These are phyloP conservation scores for Alliaria petiolata DNA, from an alignment of 345 rosid genomes.

Conservation along the genomic window DNA sequence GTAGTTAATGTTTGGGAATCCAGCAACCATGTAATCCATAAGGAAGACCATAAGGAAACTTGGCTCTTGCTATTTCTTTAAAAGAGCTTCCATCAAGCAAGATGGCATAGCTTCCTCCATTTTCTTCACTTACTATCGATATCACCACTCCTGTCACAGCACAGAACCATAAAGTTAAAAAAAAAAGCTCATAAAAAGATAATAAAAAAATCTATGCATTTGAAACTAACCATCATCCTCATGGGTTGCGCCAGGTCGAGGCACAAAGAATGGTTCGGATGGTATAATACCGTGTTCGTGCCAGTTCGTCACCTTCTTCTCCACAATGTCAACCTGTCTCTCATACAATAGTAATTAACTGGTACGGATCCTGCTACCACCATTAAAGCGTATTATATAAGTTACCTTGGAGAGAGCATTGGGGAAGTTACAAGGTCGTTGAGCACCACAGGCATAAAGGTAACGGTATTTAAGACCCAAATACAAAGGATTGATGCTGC, in stretches of 20 bases:
- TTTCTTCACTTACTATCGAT: conserved; percentile 71
- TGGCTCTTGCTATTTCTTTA: conserved; percentile 91
- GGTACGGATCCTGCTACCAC: too few species aligned
- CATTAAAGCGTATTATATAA: not conserved
- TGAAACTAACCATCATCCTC: conserved; percentile 85
- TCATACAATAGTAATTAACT: conserved; percentile 5
- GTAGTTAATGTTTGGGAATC: conserved; percentile 52
- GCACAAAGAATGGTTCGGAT: conserved; percentile 90
- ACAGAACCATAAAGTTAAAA: not conserved
- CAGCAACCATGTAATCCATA: conserved; percentile 97
- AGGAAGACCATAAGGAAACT: conserved; percentile 89
- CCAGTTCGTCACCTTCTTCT: conserved; percentile 83
- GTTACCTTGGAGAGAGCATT: conserved; percentile 89
- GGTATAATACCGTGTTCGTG: conserved; percentile 75
- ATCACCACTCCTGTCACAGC: conserved; percentile 65
- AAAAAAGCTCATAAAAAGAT: not conserved
- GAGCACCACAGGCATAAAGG: conserved; percentile 91
- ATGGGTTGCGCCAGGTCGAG: conserved; percentile 70
- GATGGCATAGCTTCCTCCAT: conserved; percentile 81
- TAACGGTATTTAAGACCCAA: conserved; percentile 75
- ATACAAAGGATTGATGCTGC: conserved; percentile 75
- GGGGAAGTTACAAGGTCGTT: conserved; percentile 94
- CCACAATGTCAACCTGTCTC: conserved; percentile 62
- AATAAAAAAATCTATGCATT: not conserved
- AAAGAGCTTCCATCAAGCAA: conserved; percentile 76